phyloP scores from a whole-genome alignment of 2,329 filamentous ascomycete species.

The Botrytis squamosa region DNA sequence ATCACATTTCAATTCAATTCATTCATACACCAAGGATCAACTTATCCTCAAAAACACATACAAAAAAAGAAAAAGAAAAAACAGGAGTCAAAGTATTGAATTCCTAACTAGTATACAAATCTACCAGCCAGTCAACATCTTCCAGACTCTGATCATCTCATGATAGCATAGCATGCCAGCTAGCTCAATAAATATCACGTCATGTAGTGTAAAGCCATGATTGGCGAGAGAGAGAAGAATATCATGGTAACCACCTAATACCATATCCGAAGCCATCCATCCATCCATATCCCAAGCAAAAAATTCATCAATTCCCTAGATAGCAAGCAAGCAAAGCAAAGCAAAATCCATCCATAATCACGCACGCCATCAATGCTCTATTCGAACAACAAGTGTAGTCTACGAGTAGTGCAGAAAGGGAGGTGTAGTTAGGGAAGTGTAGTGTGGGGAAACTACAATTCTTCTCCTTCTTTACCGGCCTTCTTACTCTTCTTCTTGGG shows the following conservation, averaged over 20 bases:
- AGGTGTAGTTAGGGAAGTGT: not conserved
- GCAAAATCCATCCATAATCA: slow-evolving; percentile 3
- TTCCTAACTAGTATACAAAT: not conserved
- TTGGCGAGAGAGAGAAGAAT: not conserved
- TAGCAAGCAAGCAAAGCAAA: not conserved
- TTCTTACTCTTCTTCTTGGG: slow-evolving; percentile 67
- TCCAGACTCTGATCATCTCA: not conserved
- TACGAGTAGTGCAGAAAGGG: slow-evolving; percentile 16
- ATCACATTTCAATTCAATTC: not conserved
- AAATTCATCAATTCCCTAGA: not conserved
- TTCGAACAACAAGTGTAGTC: slow-evolving; percentile 12
- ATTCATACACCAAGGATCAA: not conserved
- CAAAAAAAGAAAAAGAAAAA: too few relatives aligned
- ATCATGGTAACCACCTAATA: not conserved
- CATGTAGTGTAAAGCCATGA: not conserved
- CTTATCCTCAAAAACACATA: not conserved
- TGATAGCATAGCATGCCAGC: not conserved
- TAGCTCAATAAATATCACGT: not conserved
- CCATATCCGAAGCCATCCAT: slow-evolving; percentile 1
- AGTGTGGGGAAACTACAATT: slow-evolving; percentile 18
- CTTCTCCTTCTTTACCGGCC: slow-evolving; percentile 45
- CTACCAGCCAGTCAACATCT: not conserved
- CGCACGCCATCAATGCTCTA: slow-evolving; percentile 13
- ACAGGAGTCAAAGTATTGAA: too few relatives aligned
- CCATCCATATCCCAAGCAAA: slow-evolving; percentile 6